A percentile compares a stretch with the other conserved stretches of the same genome.
These are phyloP conservation scores for Aspergillus campestris DNA, from an alignment of 495 filamentous ascomycete species.

Conservation along the genomic window DNA sequence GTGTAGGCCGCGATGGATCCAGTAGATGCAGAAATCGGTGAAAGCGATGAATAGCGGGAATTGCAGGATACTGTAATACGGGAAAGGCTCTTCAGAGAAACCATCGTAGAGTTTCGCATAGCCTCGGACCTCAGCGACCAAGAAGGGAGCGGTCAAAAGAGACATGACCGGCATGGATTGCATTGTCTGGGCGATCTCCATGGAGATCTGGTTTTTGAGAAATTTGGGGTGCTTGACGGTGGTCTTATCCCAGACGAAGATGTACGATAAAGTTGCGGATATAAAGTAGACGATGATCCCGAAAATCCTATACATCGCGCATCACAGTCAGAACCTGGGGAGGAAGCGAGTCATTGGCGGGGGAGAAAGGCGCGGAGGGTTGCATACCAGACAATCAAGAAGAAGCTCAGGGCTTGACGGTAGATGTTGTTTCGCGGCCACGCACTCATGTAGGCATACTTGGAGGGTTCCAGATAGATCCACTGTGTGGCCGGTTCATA, in stretches of 20 bases:
- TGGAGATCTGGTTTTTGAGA: conserved; percentile 82
- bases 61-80: conserved; percentile 73
- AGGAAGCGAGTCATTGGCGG: too few relatives aligned
- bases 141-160: conserved; percentile 71
- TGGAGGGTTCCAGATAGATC: conserved; percentile 58
- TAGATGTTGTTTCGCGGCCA: conserved; percentile 74
- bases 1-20: conserved; percentile 87
- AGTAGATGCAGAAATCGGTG: conserved; percentile 92
- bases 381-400: conserved; percentile 75
- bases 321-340: conserved; percentile 3
- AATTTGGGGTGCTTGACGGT: conserved; percentile 89
- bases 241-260: conserved; percentile 89
- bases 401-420: conserved; percentile 69
- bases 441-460: conserved; percentile 73
- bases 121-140: conserved; percentile 76
- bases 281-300: conserved; percentile 77
- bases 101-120: conserved; percentile 82
- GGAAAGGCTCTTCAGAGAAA: conserved; percentile 59
- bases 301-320: conserved; percentile 54
- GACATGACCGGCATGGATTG: conserved; percentile 74
- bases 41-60: conserved; percentile 89
- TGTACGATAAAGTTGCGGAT: conserved; percentile 74
- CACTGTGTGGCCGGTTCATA: conserved; percentile 68
- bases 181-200: conserved; percentile 79
- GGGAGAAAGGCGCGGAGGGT: background rate